Evolutionary conservation across 169 alveolate genomes (phyloP).

Genomic region (Plasmodium cynomolgi): DNA sequence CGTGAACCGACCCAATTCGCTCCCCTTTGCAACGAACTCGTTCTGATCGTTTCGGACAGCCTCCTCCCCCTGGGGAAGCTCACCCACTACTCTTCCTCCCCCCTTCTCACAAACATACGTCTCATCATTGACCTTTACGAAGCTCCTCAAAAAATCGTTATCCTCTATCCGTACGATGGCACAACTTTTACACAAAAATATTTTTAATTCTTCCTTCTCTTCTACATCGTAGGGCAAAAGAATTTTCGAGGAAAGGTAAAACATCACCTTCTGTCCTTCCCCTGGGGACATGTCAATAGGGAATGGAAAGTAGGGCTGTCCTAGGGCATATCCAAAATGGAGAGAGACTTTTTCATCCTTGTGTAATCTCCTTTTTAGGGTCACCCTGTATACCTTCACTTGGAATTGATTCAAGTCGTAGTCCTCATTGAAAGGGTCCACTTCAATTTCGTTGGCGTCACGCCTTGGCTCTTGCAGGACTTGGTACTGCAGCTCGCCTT

Average conservation of each 20-base stretch:
- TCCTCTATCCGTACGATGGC: conserved; percentile 10
- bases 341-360: neutral
- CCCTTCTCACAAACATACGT: conserved; percentile 13
- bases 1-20: conserved; percentile 1
- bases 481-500: neutral
- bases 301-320: conserved; percentile 55
- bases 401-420: conserved; percentile 20
- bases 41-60: neutral
- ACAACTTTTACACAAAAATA: conserved; percentile 31
- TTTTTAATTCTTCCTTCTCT: conserved; percentile 23
- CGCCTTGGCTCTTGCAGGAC: conserved; percentile 1
- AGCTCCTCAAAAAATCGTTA: conserved; percentile 3
- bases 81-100: neutral
- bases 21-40: neutral
- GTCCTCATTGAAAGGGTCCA: conserved; percentile 46
- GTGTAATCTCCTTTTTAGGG: conserved; percentile 9
- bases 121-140: conserved; percentile 19
- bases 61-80: conserved; percentile 16
- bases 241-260: conserved; percentile 37
- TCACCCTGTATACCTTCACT: conserved; percentile 23
- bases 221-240: conserved; percentile 57
- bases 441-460: conserved; percentile 1
- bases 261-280: conserved; percentile 39
- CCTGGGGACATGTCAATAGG: conserved; percentile 26
- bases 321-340: conserved; percentile 9